Base-by-base conservation (phyloP, 2,329 filamentous ascomycete genomes). In the Fusarium pseudograminearum region DNA sequence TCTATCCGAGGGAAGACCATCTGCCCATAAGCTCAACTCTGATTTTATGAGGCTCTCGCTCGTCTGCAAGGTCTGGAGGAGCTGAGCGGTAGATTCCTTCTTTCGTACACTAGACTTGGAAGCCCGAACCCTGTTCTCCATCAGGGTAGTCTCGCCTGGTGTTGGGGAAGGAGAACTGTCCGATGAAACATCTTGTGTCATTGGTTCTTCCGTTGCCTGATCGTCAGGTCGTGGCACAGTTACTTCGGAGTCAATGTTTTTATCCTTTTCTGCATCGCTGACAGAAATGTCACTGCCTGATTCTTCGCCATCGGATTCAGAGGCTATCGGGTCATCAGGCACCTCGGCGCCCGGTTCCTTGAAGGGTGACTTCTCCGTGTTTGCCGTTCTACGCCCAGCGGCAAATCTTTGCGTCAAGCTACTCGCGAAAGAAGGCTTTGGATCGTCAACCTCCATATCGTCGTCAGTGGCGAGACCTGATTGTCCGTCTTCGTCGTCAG, bases 131-230 rank as follows among this genome's bases (percentile, higher is more conserved):
- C 59, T 72, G 7, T 64, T 61, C 15, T 75, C 69, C 78, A 77
- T 83, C 54, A 83, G 78, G 3, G 76, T 78, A 71, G 42, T n/a
- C 18, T 48, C 55, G 24, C 5, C 24, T 3, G 34, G 16, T 5
- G 15, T n/a, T 18, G 28, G 33, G 9, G 50, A 38, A 30, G 12
- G n/a, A 42, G 51, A 26, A 44, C 36, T 60, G 31, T 44, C 44
- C 20, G 48, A 20, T 5, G 31, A 46, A 14, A 34, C 10, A n/a
- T 38, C 36, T 2, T 31, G 18, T 31, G 30, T 14, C 9, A 12
- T 24, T n/a, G 28, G 36, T 10, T 57, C 51, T n/a, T 48, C 51
- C 24, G 28, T 18, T 24, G 18, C 26, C 33, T 47, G 16, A n/a
- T 31, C 14, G 11, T 24, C 36, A 8, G 36, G 24, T 10, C 20